These are phyloP conservation scores for Cyclotella sp. DNA, from an alignment of 108 stramenopile genomes.

Conservation along the genomic window DNA sequence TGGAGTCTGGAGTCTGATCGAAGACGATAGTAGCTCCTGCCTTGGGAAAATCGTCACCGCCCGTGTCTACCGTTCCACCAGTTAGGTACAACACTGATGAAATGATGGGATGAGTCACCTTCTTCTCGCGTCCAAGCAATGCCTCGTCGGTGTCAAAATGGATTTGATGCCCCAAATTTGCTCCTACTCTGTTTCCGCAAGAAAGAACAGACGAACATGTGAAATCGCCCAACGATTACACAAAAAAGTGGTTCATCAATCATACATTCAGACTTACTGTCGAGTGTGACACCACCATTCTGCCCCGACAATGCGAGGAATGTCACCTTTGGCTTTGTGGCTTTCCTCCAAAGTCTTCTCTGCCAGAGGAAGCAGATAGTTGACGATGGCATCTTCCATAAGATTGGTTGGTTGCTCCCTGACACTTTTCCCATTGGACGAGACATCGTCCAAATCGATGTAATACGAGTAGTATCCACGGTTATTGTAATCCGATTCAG, in stretches of 20 bases:
- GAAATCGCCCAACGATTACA: no score
- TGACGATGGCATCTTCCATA: slow-evolving; percentile 77
- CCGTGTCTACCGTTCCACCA: slow-evolving; percentile 44
- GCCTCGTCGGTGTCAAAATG: slow-evolving; percentile 93
- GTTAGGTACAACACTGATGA: slow-evolving; percentile 85
- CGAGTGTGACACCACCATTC: slow-evolving; percentile 92
- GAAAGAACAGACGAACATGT: no score
- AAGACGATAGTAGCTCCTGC: slow-evolving; percentile 85
- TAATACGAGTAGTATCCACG: slow-evolving; percentile 87
- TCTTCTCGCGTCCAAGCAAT: slow-evolving; percentile 57
- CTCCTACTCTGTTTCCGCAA: slow-evolving; percentile 48
- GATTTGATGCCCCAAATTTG: slow-evolving; percentile 88
- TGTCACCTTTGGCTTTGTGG: not conserved
- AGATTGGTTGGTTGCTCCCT: slow-evolving; percentile 49
- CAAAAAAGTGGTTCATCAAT: no score
- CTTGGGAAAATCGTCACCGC: slow-evolving; percentile 5
- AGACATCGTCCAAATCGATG: slow-evolving; percentile 50
- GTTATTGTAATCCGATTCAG: slow-evolving; percentile 70
- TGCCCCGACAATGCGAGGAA: slow-evolving; percentile 59
- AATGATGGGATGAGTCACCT: slow-evolving; percentile 81
- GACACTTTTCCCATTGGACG: not conserved
- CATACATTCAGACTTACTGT: slow-evolving; percentile 13
- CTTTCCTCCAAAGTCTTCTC: slow-evolving; percentile 48
- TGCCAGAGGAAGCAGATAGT: slow-evolving; percentile 72
- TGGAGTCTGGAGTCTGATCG: slow-evolving; percentile 79